Conservation (phyloP, 163 green algal species). For the Trebouxiophyceae sp. region DNA sequence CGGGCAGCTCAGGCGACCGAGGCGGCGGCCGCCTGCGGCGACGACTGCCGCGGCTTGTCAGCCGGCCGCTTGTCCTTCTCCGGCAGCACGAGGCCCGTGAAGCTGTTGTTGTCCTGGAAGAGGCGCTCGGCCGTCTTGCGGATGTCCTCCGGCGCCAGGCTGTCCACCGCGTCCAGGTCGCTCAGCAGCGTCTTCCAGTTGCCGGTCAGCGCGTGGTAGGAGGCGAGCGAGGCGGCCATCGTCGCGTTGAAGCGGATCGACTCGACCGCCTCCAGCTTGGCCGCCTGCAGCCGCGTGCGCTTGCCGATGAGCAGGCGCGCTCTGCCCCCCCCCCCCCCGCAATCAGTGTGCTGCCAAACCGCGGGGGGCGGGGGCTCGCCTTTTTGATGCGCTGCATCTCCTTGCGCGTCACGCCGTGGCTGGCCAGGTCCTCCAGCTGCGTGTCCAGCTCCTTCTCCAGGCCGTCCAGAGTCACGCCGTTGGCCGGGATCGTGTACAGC, state of each 20-base stretch:
- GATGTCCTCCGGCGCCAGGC: slow-evolving; percentile 10
- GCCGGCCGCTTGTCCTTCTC: too few species aligned
- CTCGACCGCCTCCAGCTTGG: slow-evolving; percentile 38
- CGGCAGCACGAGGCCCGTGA: slow-evolving; percentile 39
- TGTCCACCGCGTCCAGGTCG: slow-evolving; percentile 9
- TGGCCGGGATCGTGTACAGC: slow-evolving; percentile 18
- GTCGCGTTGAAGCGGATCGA: slow-evolving; percentile 43
- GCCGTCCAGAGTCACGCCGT: slow-evolving; percentile 20
- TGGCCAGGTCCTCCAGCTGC: slow-evolving; percentile 28
- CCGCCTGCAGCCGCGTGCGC: slow-evolving; percentile 6
- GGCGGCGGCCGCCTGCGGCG: too few species aligned
- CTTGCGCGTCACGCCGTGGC: slow-evolving; percentile 18
- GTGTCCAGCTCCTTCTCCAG: slow-evolving; percentile 25
- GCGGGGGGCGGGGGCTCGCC: slow-evolving; percentile 2
- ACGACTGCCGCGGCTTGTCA: too few species aligned
- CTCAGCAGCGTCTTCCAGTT: slow-evolving; percentile 35
- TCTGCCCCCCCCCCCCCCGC: neutral
- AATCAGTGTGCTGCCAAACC: neutral
- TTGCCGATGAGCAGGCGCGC: neutral
- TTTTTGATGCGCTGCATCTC: slow-evolving; percentile 63
- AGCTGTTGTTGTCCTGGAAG: slow-evolving; percentile 43
- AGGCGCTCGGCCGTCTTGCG: slow-evolving; percentile 14
- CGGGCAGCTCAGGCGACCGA: too few species aligned
- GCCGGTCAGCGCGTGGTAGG: slow-evolving; percentile 44
- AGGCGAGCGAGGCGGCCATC: slow-evolving; percentile 43